These are phyloP conservation scores for Dentipellis sp. DNA, from an alignment of 768 basidiomycete species.

Conservation along the genomic window DNA sequence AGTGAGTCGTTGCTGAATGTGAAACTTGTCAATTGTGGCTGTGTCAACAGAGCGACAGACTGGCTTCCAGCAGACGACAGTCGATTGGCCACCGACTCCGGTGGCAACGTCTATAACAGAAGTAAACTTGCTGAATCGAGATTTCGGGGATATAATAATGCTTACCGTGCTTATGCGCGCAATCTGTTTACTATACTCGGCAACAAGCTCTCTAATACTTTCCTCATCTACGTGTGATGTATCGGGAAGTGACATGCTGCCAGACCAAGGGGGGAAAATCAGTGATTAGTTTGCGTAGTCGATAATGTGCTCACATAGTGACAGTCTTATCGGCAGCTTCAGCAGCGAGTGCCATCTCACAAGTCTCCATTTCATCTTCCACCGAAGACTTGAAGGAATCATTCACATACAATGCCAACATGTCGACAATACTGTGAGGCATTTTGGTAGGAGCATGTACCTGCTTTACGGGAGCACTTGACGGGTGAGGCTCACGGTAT, in stretches of 20 bases:
- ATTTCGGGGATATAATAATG: background rate
- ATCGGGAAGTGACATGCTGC: background rate
- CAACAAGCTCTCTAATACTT: background rate
- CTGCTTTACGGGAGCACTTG: too few species aligned
- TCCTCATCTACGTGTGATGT: background rate
- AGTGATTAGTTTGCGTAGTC: background rate
- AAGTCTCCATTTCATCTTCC: background rate
- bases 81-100: background rate
- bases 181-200: background rate
- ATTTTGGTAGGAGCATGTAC: too few species aligned
- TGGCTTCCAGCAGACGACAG: background rate
- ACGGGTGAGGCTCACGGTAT: background rate
- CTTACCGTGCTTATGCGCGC: background rate
- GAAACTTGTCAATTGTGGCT: background rate
- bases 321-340: background rate
- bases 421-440: background rate
- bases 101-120: background rate
- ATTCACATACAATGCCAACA: background rate
- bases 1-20: background rate
- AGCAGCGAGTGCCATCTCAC: background rate
- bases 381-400: background rate
- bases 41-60: background rate
- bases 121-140: background rate
- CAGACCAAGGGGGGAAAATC: background rate
- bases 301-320: background rate